These are phyloP conservation scores for Vaccinium vitisidaea DNA, from an alignment of 148 eudicot species.

Conservation along the genomic window DNA sequence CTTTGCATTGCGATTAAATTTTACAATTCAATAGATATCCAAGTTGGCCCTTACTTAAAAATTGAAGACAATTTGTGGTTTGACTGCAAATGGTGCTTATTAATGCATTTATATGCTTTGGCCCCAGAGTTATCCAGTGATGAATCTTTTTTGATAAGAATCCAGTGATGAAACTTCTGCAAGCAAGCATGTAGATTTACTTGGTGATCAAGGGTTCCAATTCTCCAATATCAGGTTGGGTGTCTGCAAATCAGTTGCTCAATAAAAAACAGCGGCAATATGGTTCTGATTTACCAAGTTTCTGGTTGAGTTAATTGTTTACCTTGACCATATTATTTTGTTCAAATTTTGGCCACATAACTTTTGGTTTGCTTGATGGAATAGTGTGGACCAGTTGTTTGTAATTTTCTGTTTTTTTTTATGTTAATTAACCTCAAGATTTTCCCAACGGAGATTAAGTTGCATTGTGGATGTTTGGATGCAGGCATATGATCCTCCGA, in stretches of 20 bases:
- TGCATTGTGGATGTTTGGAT: background rate
- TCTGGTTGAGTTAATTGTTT: constrained; percentile 50
- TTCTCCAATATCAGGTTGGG: constrained; percentile 43
- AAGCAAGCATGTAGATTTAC: constrained; percentile 40
- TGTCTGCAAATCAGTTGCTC: constrained; percentile 36
- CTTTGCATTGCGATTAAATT: no score
- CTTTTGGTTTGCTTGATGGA: background rate
- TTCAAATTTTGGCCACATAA: background rate
- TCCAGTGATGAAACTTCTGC: constrained; percentile 15
- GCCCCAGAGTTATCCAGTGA: constrained; percentile 35
- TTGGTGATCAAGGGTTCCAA: constrained; percentile 49
- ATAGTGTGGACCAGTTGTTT: background rate
- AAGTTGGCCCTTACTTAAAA: background rate
- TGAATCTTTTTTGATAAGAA: constrained; percentile 1
- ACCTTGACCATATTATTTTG: background rate
- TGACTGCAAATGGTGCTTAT: background rate
- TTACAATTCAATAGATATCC: background rate
- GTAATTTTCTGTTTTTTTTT: background rate
- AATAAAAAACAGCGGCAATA: constrained; percentile 27
- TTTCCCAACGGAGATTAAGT: background rate
- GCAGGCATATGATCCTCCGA: constrained; percentile 78
- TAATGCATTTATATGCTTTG: constrained; percentile 1
- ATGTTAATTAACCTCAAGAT: background rate
- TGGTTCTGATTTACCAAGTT: constrained; percentile 50
- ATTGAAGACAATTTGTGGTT: background rate